Evolutionary conservation across 2,329 filamentous ascomycete species (phyloP), one percentile per base, ranked within the genome.

Genomic region (Xylariaceae sp.): DNA sequence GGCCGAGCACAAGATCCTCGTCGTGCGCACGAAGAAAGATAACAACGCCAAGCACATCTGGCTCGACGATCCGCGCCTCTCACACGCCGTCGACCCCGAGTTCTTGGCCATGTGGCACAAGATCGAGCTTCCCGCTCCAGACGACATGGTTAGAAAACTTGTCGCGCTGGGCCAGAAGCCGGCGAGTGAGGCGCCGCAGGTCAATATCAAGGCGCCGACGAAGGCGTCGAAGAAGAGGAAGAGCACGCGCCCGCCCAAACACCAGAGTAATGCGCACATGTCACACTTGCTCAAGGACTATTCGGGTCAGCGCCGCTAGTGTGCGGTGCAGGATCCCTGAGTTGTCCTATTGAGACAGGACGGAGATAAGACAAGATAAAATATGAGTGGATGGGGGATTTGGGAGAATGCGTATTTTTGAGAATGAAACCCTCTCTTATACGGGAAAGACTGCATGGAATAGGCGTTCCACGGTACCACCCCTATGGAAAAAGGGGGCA

Each of bases 21-120:
- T 97, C 4, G 89, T 90, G 18, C 85, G 92, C 62, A 92, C 92
- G 58, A 95, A 94, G 76, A 97, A 97, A 78, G 93, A 97, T 73
- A 88, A 89, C 70, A 84, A 89, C 67, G 87, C 93, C 1, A 86
- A 88, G 68, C 90, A 88, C 77, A 87, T 99, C 56, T 97, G 92
- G 91, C 82, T 87, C 55, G 90, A 99, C 73, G 90, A 96, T 68
- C 84, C 91, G 11, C 87, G 85, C 10, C 82, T 96, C 55, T 83
- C 86, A 68, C 83, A 92, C 71, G 73, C 78, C 42, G 87, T 97
- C 67, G 92, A 97, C 70, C 77, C 83, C 7, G 91, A 96, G 73
- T 97, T 97, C 73, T 82, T 87, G 72, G 78, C 79, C 60, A 88
- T 93, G 76, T 99, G 92, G 92, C 82, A 88, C 64, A 88, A 88